These are phyloP conservation scores for Sphaerobolus stellatus DNA, from an alignment of 1,284 basidiomycete species.

Conservation along the genomic window DNA sequence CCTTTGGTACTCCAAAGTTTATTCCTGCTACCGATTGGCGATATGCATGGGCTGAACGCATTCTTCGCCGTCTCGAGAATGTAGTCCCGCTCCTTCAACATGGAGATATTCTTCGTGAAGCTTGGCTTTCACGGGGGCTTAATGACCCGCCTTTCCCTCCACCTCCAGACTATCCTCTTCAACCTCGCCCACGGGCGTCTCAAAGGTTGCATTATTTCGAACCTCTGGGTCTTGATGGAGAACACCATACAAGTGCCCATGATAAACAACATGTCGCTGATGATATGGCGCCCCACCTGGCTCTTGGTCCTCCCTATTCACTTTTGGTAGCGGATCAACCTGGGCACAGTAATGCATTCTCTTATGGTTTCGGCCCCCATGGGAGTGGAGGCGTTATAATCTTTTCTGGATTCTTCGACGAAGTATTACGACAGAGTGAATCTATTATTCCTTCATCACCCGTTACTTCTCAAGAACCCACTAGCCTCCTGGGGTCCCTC, in stretches of 20 bases:
- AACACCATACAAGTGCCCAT: too few relatives aligned
- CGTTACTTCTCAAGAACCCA: conserved; percentile 9
- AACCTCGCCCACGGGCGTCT: conserved; percentile 66
- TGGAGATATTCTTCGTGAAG: conserved; percentile 47
- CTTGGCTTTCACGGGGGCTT: conserved; percentile 52
- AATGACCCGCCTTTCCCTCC: conserved; percentile 63
- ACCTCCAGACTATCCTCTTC: conserved; percentile 68
- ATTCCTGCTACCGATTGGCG: conserved; percentile 80
- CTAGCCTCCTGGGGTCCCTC: conserved; percentile 28
- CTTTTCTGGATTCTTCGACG: conserved; percentile 84
- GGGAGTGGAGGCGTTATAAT: conserved; percentile 89
- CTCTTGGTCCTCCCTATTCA: conserved; percentile 83
- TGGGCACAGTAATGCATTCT: conserved; percentile 80
- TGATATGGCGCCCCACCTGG: conserved; percentile 44
- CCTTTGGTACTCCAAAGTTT: conserved; percentile 59
- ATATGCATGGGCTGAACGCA: conserved; percentile 76
- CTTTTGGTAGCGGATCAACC: conserved; percentile 81
- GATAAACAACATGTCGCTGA: conserved; percentile 27
- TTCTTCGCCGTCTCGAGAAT: conserved; percentile 69
- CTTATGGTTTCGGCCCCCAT: conserved; percentile 87
- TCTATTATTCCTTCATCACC: conserved; percentile 27
- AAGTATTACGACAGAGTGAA: conserved; percentile 61
- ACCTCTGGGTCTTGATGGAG: conserved; percentile 20
- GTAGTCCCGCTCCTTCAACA: conserved; percentile 64
- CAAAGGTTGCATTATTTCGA: conserved; percentile 48